A percentile compares a stretch with the other conserved stretches of the same genome.
Conservation (phyloP, 345 rosid species). For the Syzygium oleosum region DNA sequence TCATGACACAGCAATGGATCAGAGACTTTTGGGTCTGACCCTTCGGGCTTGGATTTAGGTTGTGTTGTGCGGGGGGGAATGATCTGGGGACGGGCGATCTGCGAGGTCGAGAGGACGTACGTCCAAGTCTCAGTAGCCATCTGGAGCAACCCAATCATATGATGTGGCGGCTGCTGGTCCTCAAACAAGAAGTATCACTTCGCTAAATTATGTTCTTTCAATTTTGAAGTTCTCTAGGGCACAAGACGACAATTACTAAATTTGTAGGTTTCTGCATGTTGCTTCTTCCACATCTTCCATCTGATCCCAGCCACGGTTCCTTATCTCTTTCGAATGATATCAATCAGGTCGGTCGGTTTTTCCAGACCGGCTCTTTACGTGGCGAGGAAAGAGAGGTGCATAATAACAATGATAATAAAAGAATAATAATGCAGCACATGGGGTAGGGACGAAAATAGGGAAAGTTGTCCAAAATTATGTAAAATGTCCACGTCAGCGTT, state of each 20-base stretch:
- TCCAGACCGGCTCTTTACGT: too few relatives aligned
- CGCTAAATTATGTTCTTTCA: not conserved
- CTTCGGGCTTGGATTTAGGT: not conserved
- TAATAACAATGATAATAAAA: not conserved
- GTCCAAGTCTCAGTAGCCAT: not conserved
- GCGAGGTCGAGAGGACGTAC: not conserved
- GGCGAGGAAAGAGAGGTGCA: not conserved
- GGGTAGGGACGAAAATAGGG: not conserved
- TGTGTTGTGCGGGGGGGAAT: not conserved
- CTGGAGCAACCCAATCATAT: not conserved
- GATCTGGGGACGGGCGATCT: not conserved
- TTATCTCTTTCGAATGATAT: not conserved
- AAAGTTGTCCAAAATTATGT: too few relatives aligned
- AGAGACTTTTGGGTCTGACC: not conserved
- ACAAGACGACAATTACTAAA: not conserved
- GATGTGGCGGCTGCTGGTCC: not conserved
- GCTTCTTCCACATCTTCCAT: not conserved
- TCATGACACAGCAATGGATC: not conserved
- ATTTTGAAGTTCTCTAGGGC: not conserved
- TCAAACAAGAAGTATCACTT: not conserved
- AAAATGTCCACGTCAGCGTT: too few relatives aligned
- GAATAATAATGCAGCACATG: not conserved
- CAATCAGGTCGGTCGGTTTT: not conserved
- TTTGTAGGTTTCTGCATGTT: not conserved
- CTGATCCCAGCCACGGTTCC: not conserved